Evolutionary conservation across 495 filamentous ascomycete species (phyloP).

Genomic region (Penicillium tannophilum): DNA sequence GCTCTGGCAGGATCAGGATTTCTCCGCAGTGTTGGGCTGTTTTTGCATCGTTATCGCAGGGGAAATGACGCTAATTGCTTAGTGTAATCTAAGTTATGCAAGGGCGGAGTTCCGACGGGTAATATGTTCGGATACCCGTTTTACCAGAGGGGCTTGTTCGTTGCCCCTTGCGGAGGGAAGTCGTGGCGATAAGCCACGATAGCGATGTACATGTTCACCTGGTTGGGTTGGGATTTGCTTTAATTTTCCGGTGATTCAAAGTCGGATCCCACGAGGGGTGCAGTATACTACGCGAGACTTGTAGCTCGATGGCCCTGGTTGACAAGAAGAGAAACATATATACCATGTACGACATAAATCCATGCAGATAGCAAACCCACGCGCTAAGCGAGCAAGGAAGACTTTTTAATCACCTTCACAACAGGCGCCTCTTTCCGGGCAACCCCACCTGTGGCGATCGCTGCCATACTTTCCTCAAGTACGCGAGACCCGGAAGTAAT

Average conservation of each 20-base stretch:
- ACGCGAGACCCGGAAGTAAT: conserved; percentile 40
- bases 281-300: not conserved
- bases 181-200: not conserved
- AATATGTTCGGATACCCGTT: conserved; percentile 1
- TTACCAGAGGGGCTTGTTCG: conserved; percentile 6
- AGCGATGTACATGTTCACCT: not conserved
- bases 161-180: not conserved
- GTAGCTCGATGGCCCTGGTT: not conserved
- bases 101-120: conserved; percentile 25
- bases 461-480: conserved; percentile 43
- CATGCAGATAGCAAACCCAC: not conserved
- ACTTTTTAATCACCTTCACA: conserved; percentile 51
- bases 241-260: not conserved
- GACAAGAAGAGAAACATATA: not conserved
- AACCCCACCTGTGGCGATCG: conserved; percentile 24
- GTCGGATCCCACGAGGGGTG: not conserved
- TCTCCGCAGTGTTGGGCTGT: not conserved
- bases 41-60: conserved; percentile 13
- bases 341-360: conserved; percentile 9
- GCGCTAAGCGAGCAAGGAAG: conserved; percentile 55
- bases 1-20: not conserved
- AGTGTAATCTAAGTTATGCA: conserved; percentile 8
- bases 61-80: conserved; percentile 7
- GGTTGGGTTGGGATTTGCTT: no score
- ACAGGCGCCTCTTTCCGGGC: conserved; percentile 39